Base-by-base conservation (phyloP, 2,329 filamentous ascomycete species). In the Rhinocladiella mackenziei region DNA sequence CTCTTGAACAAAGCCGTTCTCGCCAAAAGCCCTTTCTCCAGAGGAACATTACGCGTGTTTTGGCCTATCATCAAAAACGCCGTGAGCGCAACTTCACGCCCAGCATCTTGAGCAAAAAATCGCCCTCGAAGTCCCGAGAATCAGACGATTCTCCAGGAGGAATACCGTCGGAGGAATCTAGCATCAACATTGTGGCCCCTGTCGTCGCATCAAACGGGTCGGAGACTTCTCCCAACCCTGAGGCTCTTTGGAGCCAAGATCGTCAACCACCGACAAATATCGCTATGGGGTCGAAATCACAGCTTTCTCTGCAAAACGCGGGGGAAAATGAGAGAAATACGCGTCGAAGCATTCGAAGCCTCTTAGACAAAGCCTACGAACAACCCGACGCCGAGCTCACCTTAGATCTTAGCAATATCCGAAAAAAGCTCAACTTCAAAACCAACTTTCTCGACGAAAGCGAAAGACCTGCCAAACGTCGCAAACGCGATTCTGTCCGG, bases 351-450 rank as follows among this genome's bases (percentile, higher is more conserved):
- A 11, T 55, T 11, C 31, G 46, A 22, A 25, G 30, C n/a, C 22
- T 53, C n/a, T 14, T 39, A 5, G 32, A 48, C 15, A 50, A 39
- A 33, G 26, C 35, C 38, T 26, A 49, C 18, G 28, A 45, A 20
- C 25, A 50, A 7, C 23, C 39, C n/a, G 39, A 49, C 17, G 39
- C 47, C 5, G 45, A 55, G 37, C 39, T 56, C 10, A 30, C 36
- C 5, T 30, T 56, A 19, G 50, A 55, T 17, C 23, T 55, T 13
- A 50, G 20, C 14, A 56, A 38, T 32, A 54, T 56, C 25, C 34
- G 53, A 18, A 56, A 49, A 30, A 56, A 52, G 37, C 46, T 56
- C 25, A 56, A 55, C 23, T 55, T 51, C 43, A 50, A 48, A 18
- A 43, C 39, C 10, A 52, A 51, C 41, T 17, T 14, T 20, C 34